phyloP scores from a whole-genome alignment of 306 rosid species.

The Coriaria nepalensis region DNA sequence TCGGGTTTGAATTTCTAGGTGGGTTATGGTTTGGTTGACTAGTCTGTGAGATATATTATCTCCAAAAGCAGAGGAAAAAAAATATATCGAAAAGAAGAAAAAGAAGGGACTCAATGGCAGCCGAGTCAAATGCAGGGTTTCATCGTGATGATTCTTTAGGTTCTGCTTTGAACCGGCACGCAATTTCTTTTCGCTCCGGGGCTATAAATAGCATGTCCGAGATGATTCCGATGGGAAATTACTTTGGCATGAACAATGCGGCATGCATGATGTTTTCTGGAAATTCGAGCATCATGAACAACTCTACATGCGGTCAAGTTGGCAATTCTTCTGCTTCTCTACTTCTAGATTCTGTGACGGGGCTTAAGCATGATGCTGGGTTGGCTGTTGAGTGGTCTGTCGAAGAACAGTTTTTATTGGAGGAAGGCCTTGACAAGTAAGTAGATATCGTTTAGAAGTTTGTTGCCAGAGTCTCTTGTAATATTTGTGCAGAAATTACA shows the following conservation, averaged over 20 bases:
- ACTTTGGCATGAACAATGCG: conserved; percentile 36
- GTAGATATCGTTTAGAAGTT: conserved; percentile 11
- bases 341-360: conserved; percentile 72
- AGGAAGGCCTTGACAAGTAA: conserved; percentile 71
- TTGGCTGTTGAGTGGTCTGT: conserved; percentile 96
- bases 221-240: conserved; percentile 69
- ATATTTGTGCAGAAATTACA: too few species aligned
- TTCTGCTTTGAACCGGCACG: conserved; percentile 53
- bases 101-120: conserved; percentile 36
- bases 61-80: too few species aligned
- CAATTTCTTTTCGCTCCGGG: conserved; percentile 77
- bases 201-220: conserved; percentile 60
- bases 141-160: conserved; percentile 34
- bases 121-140: conserved; percentile 76
- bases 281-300: conserved; percentile 39
- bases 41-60: conserved; percentile 10
- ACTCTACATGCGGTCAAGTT: conserved; percentile 47
- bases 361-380: conserved; percentile 82
- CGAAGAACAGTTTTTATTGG: conserved; percentile 79
- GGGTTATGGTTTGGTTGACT: conserved; percentile 24
- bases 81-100: background rate
- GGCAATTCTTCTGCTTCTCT: conserved; percentile 48
- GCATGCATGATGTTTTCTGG: conserved; percentile 55
- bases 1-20: conserved; percentile 14
- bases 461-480: too few species aligned